Percentiles rank a stretch among this genome's conserved stretches.
phyloP scores from a whole-genome alignment of 495 filamentous ascomycete genomes.

The Talaromyces thailandensis region DNA sequence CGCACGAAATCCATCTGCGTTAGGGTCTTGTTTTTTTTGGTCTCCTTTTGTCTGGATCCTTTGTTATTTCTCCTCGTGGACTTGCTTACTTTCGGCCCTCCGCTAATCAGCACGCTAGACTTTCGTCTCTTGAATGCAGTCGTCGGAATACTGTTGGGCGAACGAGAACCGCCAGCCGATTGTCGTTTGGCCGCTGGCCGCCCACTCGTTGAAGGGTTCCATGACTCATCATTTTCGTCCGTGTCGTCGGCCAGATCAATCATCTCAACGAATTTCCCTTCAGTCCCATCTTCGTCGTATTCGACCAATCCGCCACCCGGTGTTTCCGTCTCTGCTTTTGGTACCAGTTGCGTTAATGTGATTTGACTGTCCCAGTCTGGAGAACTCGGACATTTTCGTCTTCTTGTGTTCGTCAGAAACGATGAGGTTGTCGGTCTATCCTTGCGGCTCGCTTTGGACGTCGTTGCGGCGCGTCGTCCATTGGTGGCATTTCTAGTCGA shows the following conservation, averaged over 20 bases:
- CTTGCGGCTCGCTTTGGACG: slow-evolving; percentile 12
- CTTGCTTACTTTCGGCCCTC: slow-evolving; percentile 1
- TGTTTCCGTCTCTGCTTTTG: slow-evolving; percentile 9
- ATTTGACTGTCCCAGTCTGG: slow-evolving; percentile 19
- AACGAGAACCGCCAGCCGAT: not conserved
- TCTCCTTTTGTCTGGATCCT: slow-evolving; percentile 10
- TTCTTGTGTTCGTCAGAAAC: slow-evolving; percentile 11
- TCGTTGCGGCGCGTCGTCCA: slow-evolving; percentile 8
- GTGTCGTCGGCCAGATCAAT: slow-evolving; percentile 20
- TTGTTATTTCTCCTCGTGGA: not conserved
- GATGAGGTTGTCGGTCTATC: not conserved
- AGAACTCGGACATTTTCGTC: slow-evolving; percentile 15
- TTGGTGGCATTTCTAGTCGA: slow-evolving; percentile 16
- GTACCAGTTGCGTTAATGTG: slow-evolving; percentile 37
- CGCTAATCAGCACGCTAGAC: not conserved
- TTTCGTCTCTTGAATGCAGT: slow-evolving; percentile 2
- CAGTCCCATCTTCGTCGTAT: slow-evolving; percentile 22
- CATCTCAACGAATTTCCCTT: slow-evolving; percentile 8
- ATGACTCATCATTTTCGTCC: slow-evolving; percentile 18
- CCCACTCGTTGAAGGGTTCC: slow-evolving; percentile 8
- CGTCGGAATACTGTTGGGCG: not conserved
- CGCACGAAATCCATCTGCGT: slow-evolving; percentile 41
- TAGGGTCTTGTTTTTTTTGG: slow-evolving; percentile 27
- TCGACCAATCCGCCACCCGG: not conserved
- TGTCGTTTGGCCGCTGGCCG: not conserved